Evolutionary conservation across 352 stramenopile species (phyloP), one percentile per base, ranked within the genome.

Genomic region (Pythium volutum): DNA sequence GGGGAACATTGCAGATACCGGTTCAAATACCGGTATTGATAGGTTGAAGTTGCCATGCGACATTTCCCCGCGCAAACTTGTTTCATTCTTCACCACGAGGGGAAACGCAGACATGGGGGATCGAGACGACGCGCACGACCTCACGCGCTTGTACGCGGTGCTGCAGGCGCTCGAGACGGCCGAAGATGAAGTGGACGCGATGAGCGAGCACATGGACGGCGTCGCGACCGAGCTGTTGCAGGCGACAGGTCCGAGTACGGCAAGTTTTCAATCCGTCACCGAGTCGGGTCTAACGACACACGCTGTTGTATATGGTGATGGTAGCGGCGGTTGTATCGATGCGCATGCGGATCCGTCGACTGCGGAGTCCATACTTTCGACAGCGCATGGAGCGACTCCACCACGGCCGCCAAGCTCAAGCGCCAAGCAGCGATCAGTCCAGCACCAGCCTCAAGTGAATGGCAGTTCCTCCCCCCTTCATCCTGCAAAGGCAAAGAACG

Each of bases 351-450:
- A n/a, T 60, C 23, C 18, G 27, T 15, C 60, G 60, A n/a, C 42
- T 67, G 31, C 26, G 36, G 1, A 67, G 25, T 31, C 60, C 60
- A n/a, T 57, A 46, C 26, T 67, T 67, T 22, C 23, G 27, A 12
- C 18, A 61, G 41, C 60, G 60, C 16, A 56, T 67, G 51, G 25
- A 54, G 45, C 60, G 60, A 14, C 57, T 67, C 39, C 60, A 62
- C 41, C 16, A 22, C 1, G 14, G 41, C 16, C 26, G 5, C 18
- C 18, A 33, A 22, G 10, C 1, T 23, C 26, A 27, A 25, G 15
- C 12, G 22, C 42, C 20, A 53, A 39, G 25, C 18, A 31, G 11
- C 20, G 18, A n/a, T n/a, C n/a, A n/a, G n/a, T n/a, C n/a, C n/a
- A n/a, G n/a, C n/a, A n/a, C n/a, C n/a, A n/a, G n/a, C 16, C 34